Evolutionary conservation across 164 flowering plant species (phyloP), one percentile per base, ranked within the genome.

Genomic region (Magnolia changhungtana): DNA sequence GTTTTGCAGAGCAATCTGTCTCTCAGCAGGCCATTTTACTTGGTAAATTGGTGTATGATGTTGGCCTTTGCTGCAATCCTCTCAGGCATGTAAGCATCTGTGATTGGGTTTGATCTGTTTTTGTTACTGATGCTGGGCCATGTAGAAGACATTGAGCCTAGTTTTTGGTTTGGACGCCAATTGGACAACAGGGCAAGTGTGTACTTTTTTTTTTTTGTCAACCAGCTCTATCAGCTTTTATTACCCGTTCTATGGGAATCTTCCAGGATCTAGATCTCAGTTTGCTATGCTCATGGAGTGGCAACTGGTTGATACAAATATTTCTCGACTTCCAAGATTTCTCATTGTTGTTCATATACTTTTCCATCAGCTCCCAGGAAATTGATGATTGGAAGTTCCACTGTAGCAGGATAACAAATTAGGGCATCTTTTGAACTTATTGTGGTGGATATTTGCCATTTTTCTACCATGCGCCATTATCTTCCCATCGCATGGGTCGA

Each of bases 1-100:
- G 68, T 65, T 65, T 65, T 65, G 68, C 68, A 65, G 68, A 65
- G 68, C 24, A 65, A 65, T 65, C 68, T 65, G 68, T 65, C 68
- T 65, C 24, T 65, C 68, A 13, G 68, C 29, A 65, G 68, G 68
- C 68, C 21, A 29, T 65, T 65, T 65, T 65, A 65, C 68, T 65
- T 24, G 68, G 68, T 23, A 65, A 21, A 29, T 65, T 65, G 24
- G 29, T 65, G 37, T 65, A 65, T 65, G 68, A 65, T 23, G 68
- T 29, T 18, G 21, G 68, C 29, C 29, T 21, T 21, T 65, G 13
- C 68, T 65, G 68, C 68, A 24, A 65, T 29, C 68, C 37, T 65
- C 13, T 29, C 24, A 29, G 29, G 21, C 68, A 21, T 65, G 68
- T 65, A 65, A 65, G 24, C 21, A 29, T 65, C 68, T 21, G 29